These are phyloP conservation scores for Botrytis fragariae DNA, from an alignment of 2,329 filamentous ascomycete species.

Conservation along the genomic window DNA sequence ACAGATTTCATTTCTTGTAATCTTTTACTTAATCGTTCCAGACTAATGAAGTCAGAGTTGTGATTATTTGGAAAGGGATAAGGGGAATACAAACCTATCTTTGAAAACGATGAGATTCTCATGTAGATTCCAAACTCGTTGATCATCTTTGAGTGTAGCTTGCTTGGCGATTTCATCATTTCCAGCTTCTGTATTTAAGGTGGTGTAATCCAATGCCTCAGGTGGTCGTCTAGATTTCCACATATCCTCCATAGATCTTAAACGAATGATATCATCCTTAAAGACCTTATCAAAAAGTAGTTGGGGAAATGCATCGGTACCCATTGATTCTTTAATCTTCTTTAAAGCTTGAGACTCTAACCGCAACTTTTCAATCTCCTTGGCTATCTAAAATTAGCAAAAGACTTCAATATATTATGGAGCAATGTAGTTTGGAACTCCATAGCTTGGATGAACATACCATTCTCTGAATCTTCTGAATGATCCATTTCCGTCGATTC, in stretches of 20 bases:
- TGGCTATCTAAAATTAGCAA: constrained; percentile 43
- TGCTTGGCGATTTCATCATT: constrained; percentile 49
- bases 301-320: constrained; percentile 70
- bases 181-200: constrained; percentile 53
- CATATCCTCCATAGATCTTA: constrained; percentile 90
- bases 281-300: constrained; percentile 94
- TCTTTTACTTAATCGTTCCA: constrained; percentile 72
- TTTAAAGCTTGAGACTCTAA: constrained; percentile 82
- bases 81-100: constrained; percentile 54
- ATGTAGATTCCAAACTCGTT: constrained; percentile 73
- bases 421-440: constrained; percentile 27
- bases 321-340: constrained; percentile 77
- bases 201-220: constrained; percentile 67
- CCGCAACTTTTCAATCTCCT: constrained; percentile 84
- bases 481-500: constrained; percentile 76
- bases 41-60: constrained; percentile 43
- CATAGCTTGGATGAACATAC: constrained; percentile 40
- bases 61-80: no score
- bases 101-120: constrained; percentile 87
- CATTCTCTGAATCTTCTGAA: constrained; percentile 77
- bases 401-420: not conserved
- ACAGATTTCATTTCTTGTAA: constrained; percentile 60
- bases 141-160: constrained; percentile 61
- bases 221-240: constrained; percentile 83
- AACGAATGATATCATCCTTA: constrained; percentile 74